phyloP scores from a whole-genome alignment of 2,329 filamentous ascomycete genomes.

The Thielaviopsis euricoi region DNA sequence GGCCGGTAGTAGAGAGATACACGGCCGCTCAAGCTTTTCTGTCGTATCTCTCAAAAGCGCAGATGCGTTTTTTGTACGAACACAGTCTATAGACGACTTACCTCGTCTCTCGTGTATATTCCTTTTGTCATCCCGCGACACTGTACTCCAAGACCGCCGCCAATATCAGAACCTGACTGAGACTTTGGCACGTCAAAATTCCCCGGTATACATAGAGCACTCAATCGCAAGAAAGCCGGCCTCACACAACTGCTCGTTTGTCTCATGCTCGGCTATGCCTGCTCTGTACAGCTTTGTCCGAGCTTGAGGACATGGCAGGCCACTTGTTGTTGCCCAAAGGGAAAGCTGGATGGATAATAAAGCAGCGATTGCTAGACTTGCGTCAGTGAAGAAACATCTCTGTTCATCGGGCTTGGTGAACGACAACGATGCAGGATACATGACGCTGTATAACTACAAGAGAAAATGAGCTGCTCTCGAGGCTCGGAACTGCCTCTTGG shows the following conservation, averaged over 20 bases:
- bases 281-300: too few species aligned
- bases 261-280: not conserved
- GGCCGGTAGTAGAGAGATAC: too few species aligned
- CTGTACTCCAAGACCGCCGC: too few species aligned
- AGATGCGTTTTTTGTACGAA: too few species aligned
- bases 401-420: too few species aligned
- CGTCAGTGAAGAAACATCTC: not conserved
- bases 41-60: too few species aligned
- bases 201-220: not conserved
- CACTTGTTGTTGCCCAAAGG: too few species aligned
- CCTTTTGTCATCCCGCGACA: too few species aligned
- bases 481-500: not conserved
- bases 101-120: too few species aligned
- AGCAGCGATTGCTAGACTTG: not conserved
- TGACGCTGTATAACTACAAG: not conserved
- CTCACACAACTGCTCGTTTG: not conserved
- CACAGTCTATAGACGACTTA: too few species aligned
- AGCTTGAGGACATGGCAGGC: too few species aligned
- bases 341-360: not conserved
- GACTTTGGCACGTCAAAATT: not conserved
- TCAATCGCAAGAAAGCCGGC: not conserved
- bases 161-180: not conserved
- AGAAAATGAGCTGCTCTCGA: not conserved
- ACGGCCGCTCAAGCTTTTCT: too few species aligned
- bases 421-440: not conserved